Evolutionary conservation across 306 rosid genomes (phyloP), one percentile per base, ranked within the genome.

Genomic region (Cicer cuneatum): DNA sequence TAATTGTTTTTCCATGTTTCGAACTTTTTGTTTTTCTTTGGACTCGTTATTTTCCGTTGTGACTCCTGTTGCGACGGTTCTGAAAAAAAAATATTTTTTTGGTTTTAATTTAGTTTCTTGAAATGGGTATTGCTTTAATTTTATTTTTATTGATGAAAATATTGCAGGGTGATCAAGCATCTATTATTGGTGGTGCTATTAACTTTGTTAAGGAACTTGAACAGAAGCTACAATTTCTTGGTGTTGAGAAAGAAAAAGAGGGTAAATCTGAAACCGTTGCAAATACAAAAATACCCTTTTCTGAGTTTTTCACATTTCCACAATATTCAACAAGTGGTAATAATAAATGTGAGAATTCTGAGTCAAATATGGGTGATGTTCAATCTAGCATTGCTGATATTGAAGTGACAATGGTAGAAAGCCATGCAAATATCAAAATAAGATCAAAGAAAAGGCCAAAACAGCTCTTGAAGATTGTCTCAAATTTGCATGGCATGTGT

Each of bases 321-420:
- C 98, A 94, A 73, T 94, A 90, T 83, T 80, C 96, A 71, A 65
- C 91, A 57, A 77, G 58, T 73, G 68, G 52, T n/a, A 18, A 49
- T 37, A 38, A 62, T 29, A 38, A 68, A 39, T 66, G 74, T 40
- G 88, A 83, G 1, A 79, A 1, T 41, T 77, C 86, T 13, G 64
- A 14, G 24, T 72, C 75, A 65, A 65, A 39, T 12, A 33, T 33
- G 54, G 71, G 73, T 14, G 88, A 81, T 71, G 79, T 62, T 43
- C 72, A 77, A 47, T 33, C 72, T 14, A 72, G 82, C 19, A 58
- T 85, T 53, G 98, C 97, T 48, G 98, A 95, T 45, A 82, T 95
- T 56, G 97, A 95, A 82, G 99, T 92, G 52, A 87, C 93, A 56
- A 86, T 95, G 96, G 98, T 92, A 58, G 99, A 92, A 70, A 90